Evolutionary conservation across 257 asterid genomes (phyloP).

Genomic region (Solanum virginianum): DNA sequence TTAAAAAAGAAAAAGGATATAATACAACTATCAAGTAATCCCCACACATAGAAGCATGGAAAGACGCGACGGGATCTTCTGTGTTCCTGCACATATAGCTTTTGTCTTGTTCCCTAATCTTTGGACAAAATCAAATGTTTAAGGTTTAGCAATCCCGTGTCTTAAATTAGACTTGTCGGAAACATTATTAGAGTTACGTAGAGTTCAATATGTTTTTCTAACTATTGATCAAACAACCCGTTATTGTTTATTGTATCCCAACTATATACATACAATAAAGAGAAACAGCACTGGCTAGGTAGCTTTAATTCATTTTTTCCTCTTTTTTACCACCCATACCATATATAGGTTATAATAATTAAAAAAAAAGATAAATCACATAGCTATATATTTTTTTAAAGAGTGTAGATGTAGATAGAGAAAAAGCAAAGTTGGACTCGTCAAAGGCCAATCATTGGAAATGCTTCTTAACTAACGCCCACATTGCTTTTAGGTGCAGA

Average conservation of each 20-base stretch:
- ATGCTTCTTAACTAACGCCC: not conserved
- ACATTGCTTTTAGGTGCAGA: slow-evolving; percentile 11
- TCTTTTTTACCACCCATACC: not conserved
- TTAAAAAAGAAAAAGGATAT: too few species aligned
- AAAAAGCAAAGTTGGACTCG: slow-evolving; percentile 25
- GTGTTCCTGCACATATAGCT: not conserved
- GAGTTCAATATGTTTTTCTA: not conserved
- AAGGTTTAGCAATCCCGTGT: not conserved
- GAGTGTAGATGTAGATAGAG: not conserved
- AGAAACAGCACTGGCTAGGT: not conserved
- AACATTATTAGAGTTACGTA: not conserved
- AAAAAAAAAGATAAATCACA: not conserved
- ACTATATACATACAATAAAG: not conserved
- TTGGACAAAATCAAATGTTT: not conserved
- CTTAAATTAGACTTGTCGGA: not conserved
- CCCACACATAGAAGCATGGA: not conserved
- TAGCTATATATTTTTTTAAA: not conserved
- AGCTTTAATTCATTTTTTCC: not conserved
- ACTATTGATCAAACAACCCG: not conserved
- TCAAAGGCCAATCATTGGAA: slow-evolving; percentile 39
- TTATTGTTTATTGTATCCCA: not conserved
- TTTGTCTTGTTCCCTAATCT: not conserved
- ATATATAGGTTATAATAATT: not conserved
- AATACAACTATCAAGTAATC: not conserved
- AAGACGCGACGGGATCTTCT: not conserved